Evolutionary conservation across 2,329 filamentous ascomycete genomes (phyloP).

Genomic region (Ceratocystis destructans): DNA sequence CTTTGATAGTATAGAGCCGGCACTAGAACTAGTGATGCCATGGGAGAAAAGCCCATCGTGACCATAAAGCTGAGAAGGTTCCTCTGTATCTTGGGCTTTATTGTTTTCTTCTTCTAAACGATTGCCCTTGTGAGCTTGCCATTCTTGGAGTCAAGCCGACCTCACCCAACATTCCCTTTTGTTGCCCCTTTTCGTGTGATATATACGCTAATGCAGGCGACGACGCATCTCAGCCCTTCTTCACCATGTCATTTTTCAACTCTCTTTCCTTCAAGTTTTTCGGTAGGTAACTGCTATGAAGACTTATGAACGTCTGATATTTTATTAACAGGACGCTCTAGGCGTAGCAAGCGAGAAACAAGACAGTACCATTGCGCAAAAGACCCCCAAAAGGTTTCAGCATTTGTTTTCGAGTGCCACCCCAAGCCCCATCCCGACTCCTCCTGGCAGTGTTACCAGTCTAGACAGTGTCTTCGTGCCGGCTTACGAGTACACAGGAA

Average conservation of each 20-base stretch:
- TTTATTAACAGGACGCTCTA: neutral
- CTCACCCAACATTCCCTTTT: neutral
- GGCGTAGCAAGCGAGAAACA: neutral
- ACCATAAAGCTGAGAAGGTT: neutral
- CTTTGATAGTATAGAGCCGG: no score
- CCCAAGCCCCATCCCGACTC: neutral
- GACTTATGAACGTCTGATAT: neutral
- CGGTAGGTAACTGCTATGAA: neutral
- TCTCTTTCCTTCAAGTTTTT: neutral
- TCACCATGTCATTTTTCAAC: neutral
- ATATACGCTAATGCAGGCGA: neutral
- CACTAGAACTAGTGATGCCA: no score
- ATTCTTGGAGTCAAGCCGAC: neutral
- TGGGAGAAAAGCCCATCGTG: neutral
- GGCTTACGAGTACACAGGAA: slow-evolving; percentile 6
- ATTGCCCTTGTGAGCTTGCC: neutral
- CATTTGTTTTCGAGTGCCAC: neutral
- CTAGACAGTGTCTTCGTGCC: slow-evolving; percentile 4
- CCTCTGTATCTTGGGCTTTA: neutral
- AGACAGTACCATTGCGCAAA: neutral
- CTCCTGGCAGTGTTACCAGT: neutral
- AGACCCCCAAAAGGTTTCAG: neutral
- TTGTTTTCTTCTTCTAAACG: neutral
- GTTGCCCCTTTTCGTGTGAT: neutral
- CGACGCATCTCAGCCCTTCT: neutral